Evolutionary conservation across 495 filamentous ascomycete species (phyloP).

Genomic region (Aspergillus cavernicola): DNA sequence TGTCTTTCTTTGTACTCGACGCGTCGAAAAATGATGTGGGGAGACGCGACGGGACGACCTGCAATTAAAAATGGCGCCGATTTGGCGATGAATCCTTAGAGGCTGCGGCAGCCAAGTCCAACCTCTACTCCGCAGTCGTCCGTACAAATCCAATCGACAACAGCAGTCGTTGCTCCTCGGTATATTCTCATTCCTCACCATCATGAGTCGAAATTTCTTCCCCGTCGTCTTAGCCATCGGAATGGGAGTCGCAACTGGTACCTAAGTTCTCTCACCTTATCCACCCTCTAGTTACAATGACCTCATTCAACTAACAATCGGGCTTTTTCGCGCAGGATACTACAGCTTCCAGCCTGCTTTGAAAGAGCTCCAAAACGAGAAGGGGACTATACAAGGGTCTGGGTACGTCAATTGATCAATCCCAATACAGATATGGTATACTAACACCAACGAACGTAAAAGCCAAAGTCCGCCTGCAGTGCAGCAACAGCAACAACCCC

Average conservation of each 20-base stretch:
- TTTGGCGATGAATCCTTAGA: constrained; percentile 20
- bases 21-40: constrained; percentile 37
- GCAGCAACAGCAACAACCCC: background rate
- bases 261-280: background rate
- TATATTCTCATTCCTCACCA: background rate
- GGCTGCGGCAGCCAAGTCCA: no score
- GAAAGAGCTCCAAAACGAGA: constrained; percentile 10
- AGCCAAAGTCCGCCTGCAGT: background rate
- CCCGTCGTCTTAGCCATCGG: constrained; percentile 38
- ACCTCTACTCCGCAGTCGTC: no score
- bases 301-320: background rate
- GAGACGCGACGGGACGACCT: constrained; percentile 34
- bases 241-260: constrained; percentile 41
- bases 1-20: constrained; percentile 18
- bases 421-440: background rate
- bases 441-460: background rate
- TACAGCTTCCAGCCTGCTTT: constrained; percentile 30
- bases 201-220: constrained; percentile 42
- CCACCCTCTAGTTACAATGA: constrained; percentile 4
- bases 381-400: background rate
- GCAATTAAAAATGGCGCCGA: constrained; percentile 10
- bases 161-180: no score
- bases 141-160: no score
- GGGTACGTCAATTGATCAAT: constrained; percentile 10
- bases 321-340: constrained; percentile 21